phyloP scores from a whole-genome alignment of 306 rosid species.

The Chamaecrista fasciculata region DNA sequence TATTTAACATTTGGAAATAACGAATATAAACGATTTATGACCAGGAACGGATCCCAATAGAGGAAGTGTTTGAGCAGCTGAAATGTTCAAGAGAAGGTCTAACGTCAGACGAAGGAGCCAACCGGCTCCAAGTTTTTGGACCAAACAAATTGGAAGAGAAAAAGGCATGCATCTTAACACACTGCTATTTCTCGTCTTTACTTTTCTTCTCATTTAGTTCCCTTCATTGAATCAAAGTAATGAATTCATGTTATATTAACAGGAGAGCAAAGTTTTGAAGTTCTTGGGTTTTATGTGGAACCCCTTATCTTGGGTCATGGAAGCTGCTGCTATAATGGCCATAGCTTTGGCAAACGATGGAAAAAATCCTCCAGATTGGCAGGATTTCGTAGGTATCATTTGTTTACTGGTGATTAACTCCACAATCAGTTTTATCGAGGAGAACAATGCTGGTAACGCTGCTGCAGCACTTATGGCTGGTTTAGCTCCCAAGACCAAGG shows the following conservation, averaged over 20 bases:
- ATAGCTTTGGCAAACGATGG: constrained; percentile 87
- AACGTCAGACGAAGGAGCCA: constrained; percentile 76
- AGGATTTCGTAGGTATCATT: constrained; percentile 86
- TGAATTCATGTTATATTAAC: constrained; percentile 30
- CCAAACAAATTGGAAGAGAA: constrained; percentile 99
- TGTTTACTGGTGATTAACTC: constrained; percentile 79
- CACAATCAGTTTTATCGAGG: constrained; percentile 92
- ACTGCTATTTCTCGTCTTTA: neutral
- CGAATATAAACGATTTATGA: neutral
- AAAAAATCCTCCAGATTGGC: constrained; percentile 96
- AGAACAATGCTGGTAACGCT: constrained; percentile 97
- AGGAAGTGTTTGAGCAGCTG: constrained; percentile 90
- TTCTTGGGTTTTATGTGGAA: constrained; percentile 99
- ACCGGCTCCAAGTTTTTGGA: constrained; percentile 87
- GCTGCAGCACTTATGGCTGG: constrained; percentile 99
- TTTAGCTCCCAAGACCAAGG: constrained; percentile 99
- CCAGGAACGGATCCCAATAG: constrained; percentile 86
- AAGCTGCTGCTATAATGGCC: constrained; percentile 99
- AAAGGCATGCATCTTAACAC: constrained; percentile 42
- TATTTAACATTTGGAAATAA: constrained; percentile 8
- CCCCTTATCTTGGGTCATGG: constrained; percentile 99
- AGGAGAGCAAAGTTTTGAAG: constrained; percentile 89
- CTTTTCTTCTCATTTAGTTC: neutral
- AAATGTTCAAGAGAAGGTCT: constrained; percentile 84
- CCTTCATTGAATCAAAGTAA: neutral